Evolutionary conservation across 2,329 filamentous ascomycete species (phyloP), one percentile per base, ranked within the genome.

Genomic region (Epichloe gansuensis): DNA sequence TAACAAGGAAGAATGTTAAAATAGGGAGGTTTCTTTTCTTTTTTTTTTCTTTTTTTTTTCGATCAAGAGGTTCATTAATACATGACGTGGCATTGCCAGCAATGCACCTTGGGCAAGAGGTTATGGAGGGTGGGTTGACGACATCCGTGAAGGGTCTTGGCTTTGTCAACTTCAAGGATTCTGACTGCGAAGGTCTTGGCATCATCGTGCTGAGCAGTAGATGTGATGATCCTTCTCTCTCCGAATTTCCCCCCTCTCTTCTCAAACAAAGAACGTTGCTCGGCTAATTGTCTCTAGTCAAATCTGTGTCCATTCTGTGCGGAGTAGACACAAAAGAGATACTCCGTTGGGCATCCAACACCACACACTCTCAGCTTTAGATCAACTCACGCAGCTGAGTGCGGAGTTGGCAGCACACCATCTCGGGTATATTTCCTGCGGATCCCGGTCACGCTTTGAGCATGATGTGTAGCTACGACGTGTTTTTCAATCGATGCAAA

Each of bases 41-140:
- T 21, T 21, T 2, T 21, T 21, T 21, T 21, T 2, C 2, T 21
- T 21, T 21, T 21, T 21, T 21, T 21, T 21, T 21, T 21, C 2
- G 17, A 21, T 21, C 17, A 21, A 21, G 17, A 21, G 17, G 2
- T 21, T 21, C 17, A 21, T 21, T 2, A 21, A 2, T 2, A 21
- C 17, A 21, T 45, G 46, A 52, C 41, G 51, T 42, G 47, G 42
- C 51, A 52, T 25, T 36, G 47, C 47, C 41, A 45, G 17, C 41
- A 36, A 39, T 36, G 34, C n/a, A 44, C 25, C 35, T 34, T 38
- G 21, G n/a, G 38, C 17, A 44, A 38, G 17, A 36, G 17, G 27
- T 25, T 23, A 23, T 39, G 17, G 39, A 50, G 21, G 51, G 36
- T 47, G 47, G 34, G 47, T 50, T 49, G 51, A 11, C 35, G 17